Percentiles rank a stretch among this genome's conserved stretches.
phyloP scores from a whole-genome alignment of 306 rosid species.

The Vigna reflexopilosa region DNA sequence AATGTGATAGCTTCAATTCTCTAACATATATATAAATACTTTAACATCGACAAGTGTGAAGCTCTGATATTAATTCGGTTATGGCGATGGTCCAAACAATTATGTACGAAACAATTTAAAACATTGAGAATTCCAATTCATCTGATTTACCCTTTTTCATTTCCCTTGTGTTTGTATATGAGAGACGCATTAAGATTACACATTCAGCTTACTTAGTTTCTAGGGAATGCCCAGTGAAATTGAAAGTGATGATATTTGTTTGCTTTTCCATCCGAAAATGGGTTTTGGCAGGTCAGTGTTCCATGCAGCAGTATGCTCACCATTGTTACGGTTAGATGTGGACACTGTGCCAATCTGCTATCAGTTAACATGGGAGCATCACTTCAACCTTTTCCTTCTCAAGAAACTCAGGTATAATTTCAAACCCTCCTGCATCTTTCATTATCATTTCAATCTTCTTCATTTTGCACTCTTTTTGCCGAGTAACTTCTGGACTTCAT shows the following conservation, averaged over 20 bases:
- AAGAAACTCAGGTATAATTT: constrained; percentile 60
- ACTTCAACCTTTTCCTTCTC: constrained; percentile 68
- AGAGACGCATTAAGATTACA: constrained; percentile 9
- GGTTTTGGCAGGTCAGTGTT: constrained; percentile 83
- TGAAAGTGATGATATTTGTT: constrained; percentile 28
- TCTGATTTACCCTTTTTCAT: neutral
- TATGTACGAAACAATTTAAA: constrained; percentile 25
- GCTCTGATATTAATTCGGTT: constrained; percentile 15
- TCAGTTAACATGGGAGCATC: constrained; percentile 85
- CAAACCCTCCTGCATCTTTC: neutral
- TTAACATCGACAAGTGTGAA: constrained; percentile 19
- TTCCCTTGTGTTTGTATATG: neutral
- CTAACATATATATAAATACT: neutral
- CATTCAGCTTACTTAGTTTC: neutral
- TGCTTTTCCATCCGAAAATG: constrained; percentile 30
- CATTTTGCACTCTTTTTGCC: neutral
- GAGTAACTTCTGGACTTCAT: neutral
- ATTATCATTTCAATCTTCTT: neutral
- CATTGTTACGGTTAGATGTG: constrained; percentile 92
- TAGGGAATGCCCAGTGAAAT: constrained; percentile 4
- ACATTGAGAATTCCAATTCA: constrained; percentile 30
- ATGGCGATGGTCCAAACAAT: neutral
- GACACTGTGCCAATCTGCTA: constrained; percentile 91
- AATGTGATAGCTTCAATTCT: constrained; percentile 26
- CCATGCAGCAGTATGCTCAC: constrained; percentile 80